Percentiles rank a stretch among this genome's conserved stretches.
These are phyloP conservation scores for Eimeria tenella DNA, from an alignment of 169 alveolate species.

Conservation along the genomic window DNA sequence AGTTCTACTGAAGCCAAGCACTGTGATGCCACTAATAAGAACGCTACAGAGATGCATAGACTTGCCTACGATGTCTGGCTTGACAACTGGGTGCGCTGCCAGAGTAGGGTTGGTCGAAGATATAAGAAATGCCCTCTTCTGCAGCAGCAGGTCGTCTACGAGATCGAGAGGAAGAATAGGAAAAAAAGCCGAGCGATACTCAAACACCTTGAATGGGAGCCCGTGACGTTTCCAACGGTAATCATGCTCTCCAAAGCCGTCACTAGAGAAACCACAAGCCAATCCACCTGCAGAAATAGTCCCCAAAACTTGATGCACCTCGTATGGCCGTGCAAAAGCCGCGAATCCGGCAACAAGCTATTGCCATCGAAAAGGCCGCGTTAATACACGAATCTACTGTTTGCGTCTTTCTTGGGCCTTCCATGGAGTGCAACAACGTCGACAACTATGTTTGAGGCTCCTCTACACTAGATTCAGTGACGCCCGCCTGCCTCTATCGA, in stretches of 20 bases:
- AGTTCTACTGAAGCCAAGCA: neutral
- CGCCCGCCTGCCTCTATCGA: too few relatives aligned
- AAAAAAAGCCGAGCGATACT: constrained; percentile 35
- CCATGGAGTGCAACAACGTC: too few relatives aligned
- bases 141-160: constrained; percentile 65
- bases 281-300: constrained; percentile 53
- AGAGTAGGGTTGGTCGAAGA: constrained; percentile 36
- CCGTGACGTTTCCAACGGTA: constrained; percentile 71
- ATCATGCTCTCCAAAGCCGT: constrained; percentile 68
- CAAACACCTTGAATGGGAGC: constrained; percentile 69
- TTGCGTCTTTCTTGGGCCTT: too few relatives aligned
- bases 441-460: too few relatives aligned
- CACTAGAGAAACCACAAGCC: constrained; percentile 75
- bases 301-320: neutral
- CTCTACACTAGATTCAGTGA: too few relatives aligned
- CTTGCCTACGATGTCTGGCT: constrained; percentile 66
- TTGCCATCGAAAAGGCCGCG: too few relatives aligned
- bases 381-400: too few relatives aligned
- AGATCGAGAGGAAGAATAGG: constrained; percentile 67
- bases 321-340: too few relatives aligned
- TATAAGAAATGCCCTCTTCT: constrained; percentile 56
- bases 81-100: constrained; percentile 55
- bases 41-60: neutral
- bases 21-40: neutral
- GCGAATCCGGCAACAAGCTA: too few relatives aligned